A percentile compares a stretch with the other conserved stretches of the same genome.
Conservation (phyloP, 2,329 filamentous ascomycete species). For the Ceratocystis ficicola region DNA sequence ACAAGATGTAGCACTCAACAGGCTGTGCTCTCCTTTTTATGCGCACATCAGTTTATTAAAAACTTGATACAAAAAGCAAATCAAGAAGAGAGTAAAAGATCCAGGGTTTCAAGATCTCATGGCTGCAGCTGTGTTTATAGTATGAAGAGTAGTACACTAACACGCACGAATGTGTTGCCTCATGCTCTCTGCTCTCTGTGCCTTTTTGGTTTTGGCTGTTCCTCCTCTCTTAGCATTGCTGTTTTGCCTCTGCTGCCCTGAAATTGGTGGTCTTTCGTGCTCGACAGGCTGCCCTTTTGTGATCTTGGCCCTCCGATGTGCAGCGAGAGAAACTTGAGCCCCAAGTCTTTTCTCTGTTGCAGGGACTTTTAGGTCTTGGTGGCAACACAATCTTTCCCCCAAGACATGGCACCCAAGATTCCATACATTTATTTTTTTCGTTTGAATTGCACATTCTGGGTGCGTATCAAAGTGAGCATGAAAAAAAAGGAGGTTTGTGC, state of each 20-base stretch:
- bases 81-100: not conserved
- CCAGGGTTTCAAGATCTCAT: not conserved
- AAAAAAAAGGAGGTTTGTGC: conserved; percentile 1
- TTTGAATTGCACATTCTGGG: not conserved
- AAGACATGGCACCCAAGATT: not conserved
- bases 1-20: too few relatives aligned
- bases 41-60: not conserved
- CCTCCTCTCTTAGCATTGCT: too few relatives aligned
- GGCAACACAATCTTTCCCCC: not conserved
- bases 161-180: not conserved
- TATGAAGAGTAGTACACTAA: not conserved
- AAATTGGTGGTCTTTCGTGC: not conserved
- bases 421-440: not conserved
- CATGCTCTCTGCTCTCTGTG: not conserved
- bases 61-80: not conserved
- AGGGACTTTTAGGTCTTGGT: conserved; percentile 8
- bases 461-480: not conserved
- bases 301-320: not conserved
- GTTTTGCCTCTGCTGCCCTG: not conserved
- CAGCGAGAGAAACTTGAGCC: not conserved
- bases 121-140: not conserved
- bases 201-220: not conserved
- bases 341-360: not conserved
- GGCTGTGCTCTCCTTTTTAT: not conserved
- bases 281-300: not conserved